Conservation (phyloP, 352 stramenopile species). For the Globisporangium cystogenes region DNA sequence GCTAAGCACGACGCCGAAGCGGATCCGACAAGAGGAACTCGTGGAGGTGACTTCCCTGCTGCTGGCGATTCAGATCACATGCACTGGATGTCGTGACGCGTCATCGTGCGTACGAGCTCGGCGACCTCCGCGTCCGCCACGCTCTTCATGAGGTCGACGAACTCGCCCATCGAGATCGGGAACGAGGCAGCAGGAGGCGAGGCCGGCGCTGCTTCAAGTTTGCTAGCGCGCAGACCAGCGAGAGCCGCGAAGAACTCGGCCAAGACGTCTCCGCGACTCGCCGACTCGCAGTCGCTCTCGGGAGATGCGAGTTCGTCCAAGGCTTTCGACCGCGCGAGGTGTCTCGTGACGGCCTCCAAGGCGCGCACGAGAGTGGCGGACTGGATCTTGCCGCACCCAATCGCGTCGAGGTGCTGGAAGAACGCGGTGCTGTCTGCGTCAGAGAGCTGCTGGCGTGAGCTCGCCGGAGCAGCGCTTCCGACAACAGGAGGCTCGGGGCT, state of each 20-base stretch:
- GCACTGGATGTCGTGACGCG: conserved; percentile 47
- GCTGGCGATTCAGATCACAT: conserved; percentile 20
- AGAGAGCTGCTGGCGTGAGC: conserved; percentile 1
- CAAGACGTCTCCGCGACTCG: not conserved
- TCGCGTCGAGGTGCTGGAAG: conserved; percentile 46
- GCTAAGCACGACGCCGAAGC: not conserved
- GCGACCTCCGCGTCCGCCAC: conserved; percentile 28
- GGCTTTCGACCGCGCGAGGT: conserved; percentile 18
- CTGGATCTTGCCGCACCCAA: conserved; percentile 49
- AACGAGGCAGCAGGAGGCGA: not conserved
- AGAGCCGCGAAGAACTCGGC: conserved; percentile 19
- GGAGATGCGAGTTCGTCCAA: not conserved
- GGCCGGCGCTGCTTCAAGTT: not conserved
- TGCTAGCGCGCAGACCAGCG: conserved; percentile 8
- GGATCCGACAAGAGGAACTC: not conserved
- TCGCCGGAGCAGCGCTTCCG: not conserved
- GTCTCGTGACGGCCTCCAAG: conserved; percentile 36
- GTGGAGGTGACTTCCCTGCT: not conserved
- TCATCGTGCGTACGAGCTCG: conserved; percentile 45
- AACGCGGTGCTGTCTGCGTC: conserved; percentile 18
- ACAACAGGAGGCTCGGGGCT: not conserved
- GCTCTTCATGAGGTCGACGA: conserved; percentile 27
- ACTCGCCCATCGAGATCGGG: conserved; percentile 27
- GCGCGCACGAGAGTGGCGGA: conserved; percentile 22
- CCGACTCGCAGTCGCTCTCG: not conserved